Evolutionary conservation across 2,329 filamentous ascomycete genomes (phyloP).

Genomic region (Trichothecium sympodiale): DNA sequence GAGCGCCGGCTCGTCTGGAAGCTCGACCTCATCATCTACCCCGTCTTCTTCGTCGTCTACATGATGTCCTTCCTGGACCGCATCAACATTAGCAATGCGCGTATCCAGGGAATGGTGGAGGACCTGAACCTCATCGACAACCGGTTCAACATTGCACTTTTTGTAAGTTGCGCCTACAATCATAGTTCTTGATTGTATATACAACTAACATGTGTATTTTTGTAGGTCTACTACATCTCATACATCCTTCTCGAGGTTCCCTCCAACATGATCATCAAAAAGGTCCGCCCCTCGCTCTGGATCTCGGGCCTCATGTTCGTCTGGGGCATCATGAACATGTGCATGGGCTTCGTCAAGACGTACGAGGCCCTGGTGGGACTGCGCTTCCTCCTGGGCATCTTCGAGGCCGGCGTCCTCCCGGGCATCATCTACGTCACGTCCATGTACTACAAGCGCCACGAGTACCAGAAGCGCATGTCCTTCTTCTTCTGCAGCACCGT

Average conservation of each 20-base stretch:
- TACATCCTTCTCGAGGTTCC: constrained; percentile 34
- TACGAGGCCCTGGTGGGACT: constrained; percentile 20
- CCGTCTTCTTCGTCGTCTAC: constrained; percentile 26
- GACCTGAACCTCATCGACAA: constrained; percentile 29
- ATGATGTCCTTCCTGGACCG: constrained; percentile 31
- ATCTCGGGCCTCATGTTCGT: constrained; percentile 24
- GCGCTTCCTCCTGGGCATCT: constrained; percentile 25
- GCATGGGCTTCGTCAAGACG: constrained; percentile 24
- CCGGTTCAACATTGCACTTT: constrained; percentile 31
- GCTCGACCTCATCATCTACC: constrained; percentile 28
- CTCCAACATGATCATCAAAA: constrained; percentile 32
- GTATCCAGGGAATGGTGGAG: constrained; percentile 28
- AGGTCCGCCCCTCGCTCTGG: constrained; percentile 26
- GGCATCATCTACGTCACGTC: constrained; percentile 18
- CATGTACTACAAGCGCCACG: constrained; percentile 18
- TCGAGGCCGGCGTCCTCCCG: constrained; percentile 29
- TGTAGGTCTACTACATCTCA: constrained; percentile 23
- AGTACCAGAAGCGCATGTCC: constrained; percentile 16
- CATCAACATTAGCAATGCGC: constrained; percentile 35
- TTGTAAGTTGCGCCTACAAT: too few relatives aligned
- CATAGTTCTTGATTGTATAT: too few relatives aligned
- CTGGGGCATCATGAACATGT: constrained; percentile 27
- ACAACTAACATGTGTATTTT: too few relatives aligned
- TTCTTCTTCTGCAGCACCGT: constrained; percentile 24
- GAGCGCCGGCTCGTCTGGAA: constrained; percentile 26